Evolutionary conservation across 2,329 filamentous ascomycete genomes (phyloP), one percentile per base, ranked within the genome.

Genomic region (Sclerotinia sclerotiorum): DNA sequence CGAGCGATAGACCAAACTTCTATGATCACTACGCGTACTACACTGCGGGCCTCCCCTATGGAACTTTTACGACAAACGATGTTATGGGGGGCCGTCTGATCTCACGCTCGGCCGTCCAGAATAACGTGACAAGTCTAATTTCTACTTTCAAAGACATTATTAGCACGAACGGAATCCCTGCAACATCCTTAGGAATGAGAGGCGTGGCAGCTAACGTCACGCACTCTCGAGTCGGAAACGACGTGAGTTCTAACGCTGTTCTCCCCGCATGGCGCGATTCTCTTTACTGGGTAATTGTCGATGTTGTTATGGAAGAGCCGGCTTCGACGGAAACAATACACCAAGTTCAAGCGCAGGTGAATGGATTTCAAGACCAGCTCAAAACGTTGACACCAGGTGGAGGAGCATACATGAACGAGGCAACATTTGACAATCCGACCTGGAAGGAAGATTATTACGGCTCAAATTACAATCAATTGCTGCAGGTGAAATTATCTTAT

Each of bases 21-120:
- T 56, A 56, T 29, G 54, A 56, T 19, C 54, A 56, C 32, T 56
- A 56, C 29, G 54, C 13, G 54, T 17, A 56, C 13, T 56, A 56
- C 29, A 56, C 54, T 0, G 54, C 32, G 39, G 39, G 32, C n/a
- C 54, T 35, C 1, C 54, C 54, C 2, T 56, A 56, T 56, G 32
- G 54, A 39, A 8, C 54, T 39, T 56, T 39, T 17, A 39, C 19
- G 32, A 56, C 54, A n/a, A 56, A 56, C 8, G 54, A 56, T 15
- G 39, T 35, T 10, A 56, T 56, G 0, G 54, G 21, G 15, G 54
- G 54, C 35, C 54, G 54, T 0, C 11, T 39, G 1, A 56, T 56
- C 11, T 11, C 54, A 11, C 32, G 54, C 21, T 56, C 54, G 5
- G 15, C 54, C 21, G 29, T 56, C 10, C 54, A 56, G 11, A 56